Conservation (phyloP, 2,329 filamentous ascomycete genomes). For the Leptographium lundbergii region DNA sequence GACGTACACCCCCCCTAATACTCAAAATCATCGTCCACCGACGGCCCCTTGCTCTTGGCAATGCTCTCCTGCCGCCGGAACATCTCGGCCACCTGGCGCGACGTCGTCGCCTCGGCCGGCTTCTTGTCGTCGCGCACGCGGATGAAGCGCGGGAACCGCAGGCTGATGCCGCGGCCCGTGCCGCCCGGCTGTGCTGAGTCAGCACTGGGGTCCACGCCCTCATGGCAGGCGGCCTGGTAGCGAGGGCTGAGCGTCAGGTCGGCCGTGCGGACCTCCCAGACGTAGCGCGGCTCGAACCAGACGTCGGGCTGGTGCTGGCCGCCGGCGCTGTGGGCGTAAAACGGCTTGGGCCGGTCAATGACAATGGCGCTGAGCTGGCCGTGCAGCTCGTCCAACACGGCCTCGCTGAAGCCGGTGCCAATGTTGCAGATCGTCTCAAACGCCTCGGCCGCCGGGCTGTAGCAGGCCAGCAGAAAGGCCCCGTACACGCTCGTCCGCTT, state of each 20-base stretch:
- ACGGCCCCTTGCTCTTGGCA: conserved; percentile 69
- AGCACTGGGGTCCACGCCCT: conserved; percentile 53
- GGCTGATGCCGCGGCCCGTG: conserved; percentile 53
- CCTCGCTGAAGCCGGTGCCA: conserved; percentile 91
- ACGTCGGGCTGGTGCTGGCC: conserved; percentile 93
- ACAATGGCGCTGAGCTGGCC: conserved; percentile 59
- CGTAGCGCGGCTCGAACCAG: conserved; percentile 89
- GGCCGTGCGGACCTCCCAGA: conserved; percentile 97
- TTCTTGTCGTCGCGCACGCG: conserved; percentile 92
- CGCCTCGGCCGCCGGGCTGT: conserved; percentile 64
- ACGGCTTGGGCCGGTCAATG: conserved; percentile 87
- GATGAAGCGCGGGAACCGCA: conserved; percentile 89
- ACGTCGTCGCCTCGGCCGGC: conserved; percentile 75
- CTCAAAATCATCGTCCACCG: conserved; percentile 95
- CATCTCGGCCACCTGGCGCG: conserved; percentile 86
- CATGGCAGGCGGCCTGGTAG: conserved; percentile 81
- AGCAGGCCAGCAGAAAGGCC: conserved; percentile 89
- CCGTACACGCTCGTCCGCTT: conserved; percentile 95
- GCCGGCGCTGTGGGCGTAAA: conserved; percentile 75
- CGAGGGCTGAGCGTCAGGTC: conserved; percentile 85
- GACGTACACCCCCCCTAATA: conserved; percentile 45
- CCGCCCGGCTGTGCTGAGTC: neutral
- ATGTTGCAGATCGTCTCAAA: conserved; percentile 99
- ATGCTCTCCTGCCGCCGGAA: conserved; percentile 91
- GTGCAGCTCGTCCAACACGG: conserved; percentile 81